A percentile compares a stretch with the other conserved stretches of the same genome.
These are phyloP conservation scores for Prunus dulcis DNA, from an alignment of 306 rosid genomes.

Conservation along the genomic window DNA sequence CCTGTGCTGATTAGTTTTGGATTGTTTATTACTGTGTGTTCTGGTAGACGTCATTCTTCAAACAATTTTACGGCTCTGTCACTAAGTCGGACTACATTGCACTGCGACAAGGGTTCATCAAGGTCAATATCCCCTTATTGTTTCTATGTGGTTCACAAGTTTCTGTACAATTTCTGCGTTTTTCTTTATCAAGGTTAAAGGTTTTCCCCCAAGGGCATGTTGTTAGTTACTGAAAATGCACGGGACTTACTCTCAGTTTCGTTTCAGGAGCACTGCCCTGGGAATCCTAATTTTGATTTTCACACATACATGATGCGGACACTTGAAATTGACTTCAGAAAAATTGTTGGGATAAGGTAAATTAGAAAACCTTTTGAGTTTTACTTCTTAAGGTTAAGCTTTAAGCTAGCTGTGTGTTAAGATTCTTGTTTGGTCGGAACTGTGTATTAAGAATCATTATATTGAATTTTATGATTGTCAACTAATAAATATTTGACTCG, in stretches of 20 bases:
- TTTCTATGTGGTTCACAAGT: not conserved
- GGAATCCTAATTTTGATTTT: constrained; percentile 35
- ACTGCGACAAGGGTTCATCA: constrained; percentile 74
- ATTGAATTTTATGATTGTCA: constrained; percentile 11
- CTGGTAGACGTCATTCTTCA: constrained; percentile 66
- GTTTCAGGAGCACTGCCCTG: constrained; percentile 46
- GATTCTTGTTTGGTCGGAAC: not conserved
- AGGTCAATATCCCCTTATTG: constrained; percentile 36
- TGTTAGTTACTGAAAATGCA: not conserved
- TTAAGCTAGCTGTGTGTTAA: not conserved
- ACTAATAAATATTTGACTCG: constrained; percentile 5
- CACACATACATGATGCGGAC: constrained; percentile 49
- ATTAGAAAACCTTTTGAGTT: constrained; percentile 6
- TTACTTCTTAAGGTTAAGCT: not conserved
- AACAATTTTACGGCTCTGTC: constrained; percentile 79
- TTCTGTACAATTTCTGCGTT: not conserved
- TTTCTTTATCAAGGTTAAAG: not conserved
- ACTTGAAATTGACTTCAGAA: constrained; percentile 72
- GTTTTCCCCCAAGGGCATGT: not conserved
- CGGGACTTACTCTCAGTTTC: not conserved
- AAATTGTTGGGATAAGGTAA: constrained; percentile 83
- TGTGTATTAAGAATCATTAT: not conserved
- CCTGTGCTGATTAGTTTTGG: too few relatives aligned
- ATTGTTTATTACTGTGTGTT: too few relatives aligned
- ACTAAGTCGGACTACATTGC: constrained; percentile 65